Evolutionary conservation across 306 rosid species (phyloP).

Genomic region (Styphnolobium japonicum): DNA sequence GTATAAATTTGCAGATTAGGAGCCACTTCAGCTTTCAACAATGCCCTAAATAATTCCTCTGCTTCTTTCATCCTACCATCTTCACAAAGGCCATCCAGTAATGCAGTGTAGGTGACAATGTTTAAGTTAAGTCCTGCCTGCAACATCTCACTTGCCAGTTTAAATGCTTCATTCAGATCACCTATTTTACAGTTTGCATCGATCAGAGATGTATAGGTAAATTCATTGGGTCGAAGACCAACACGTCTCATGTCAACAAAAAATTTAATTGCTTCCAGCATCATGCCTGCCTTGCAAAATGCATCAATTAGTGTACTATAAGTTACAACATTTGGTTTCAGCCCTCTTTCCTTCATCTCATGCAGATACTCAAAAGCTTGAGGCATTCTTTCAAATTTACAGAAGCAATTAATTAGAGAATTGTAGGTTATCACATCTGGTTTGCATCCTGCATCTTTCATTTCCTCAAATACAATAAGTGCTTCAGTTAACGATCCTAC

Average conservation of each 20-base stretch:
- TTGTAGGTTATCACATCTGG: constrained; percentile 78
- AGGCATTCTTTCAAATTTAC: constrained; percentile 71
- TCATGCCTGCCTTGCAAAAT: constrained; percentile 88
- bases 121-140: constrained; percentile 61
- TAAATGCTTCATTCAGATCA: constrained; percentile 61
- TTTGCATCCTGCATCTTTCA: constrained; percentile 65
- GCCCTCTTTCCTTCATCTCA: constrained; percentile 63
- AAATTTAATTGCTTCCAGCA: constrained; percentile 73
- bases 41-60: constrained; percentile 61
- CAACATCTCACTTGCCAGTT: constrained; percentile 70
- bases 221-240: constrained; percentile 82
- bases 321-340: constrained; percentile 84
- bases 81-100: constrained; percentile 82
- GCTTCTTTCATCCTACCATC: constrained; percentile 77
- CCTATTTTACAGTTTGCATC: constrained; percentile 88
- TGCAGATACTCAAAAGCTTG: constrained; percentile 62
- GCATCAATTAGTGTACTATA: constrained; percentile 87
- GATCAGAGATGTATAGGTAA: constrained; percentile 79
- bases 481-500: constrained; percentile 53
- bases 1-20: constrained; percentile 65
- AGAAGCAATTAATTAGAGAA: constrained; percentile 73
- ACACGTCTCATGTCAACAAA: constrained; percentile 80
- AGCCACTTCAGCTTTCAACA: constrained; percentile 58
- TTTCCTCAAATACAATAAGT: constrained; percentile 52
- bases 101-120: constrained; percentile 63